Percentiles rank a stretch among this genome's conserved stretches.
phyloP scores from a whole-genome alignment of 2,329 filamentous ascomycete species.

The Teratosphaeria viscida region DNA sequence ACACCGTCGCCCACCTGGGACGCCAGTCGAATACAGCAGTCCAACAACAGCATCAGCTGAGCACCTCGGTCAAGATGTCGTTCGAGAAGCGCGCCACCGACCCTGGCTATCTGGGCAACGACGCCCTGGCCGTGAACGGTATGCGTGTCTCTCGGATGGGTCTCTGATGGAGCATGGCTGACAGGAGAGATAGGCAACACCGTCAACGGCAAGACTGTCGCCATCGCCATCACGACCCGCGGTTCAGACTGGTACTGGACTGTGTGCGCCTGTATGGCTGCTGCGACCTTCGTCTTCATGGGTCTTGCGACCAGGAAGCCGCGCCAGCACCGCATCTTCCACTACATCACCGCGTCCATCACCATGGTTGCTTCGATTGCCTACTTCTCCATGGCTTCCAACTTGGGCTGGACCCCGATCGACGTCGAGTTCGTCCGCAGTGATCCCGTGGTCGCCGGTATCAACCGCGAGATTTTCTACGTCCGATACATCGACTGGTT shows the following conservation, averaged over 20 bases:
- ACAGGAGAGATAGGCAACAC: slow-evolving; percentile 1
- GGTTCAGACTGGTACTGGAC: slow-evolving; percentile 56
- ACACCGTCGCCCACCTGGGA: neutral
- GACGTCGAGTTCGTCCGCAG: slow-evolving; percentile 47
- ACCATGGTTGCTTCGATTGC: slow-evolving; percentile 50
- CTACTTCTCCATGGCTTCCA: slow-evolving; percentile 58
- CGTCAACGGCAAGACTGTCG: slow-evolving; percentile 10
- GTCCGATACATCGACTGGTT: slow-evolving; percentile 47
- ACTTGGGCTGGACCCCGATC: slow-evolving; percentile 54
- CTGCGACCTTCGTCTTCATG: slow-evolving; percentile 44
- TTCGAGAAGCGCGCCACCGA: neutral
- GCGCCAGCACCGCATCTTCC: slow-evolving; percentile 48
- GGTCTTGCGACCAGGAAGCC: slow-evolving; percentile 44
- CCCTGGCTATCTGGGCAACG: slow-evolving; percentile 23
- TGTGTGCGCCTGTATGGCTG: slow-evolving; percentile 49
- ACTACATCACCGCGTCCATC: slow-evolving; percentile 52
- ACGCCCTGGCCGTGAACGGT: slow-evolving; percentile 38
- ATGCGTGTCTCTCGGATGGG: slow-evolving; percentile 1
- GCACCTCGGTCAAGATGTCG: neutral
- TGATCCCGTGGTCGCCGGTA: slow-evolving; percentile 36
- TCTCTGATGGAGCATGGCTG: neutral
- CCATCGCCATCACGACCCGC: slow-evolving; percentile 48
- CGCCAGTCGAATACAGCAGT: neutral
- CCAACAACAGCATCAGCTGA: neutral
- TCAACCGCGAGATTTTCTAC: slow-evolving; percentile 55